Evolutionary conservation across 495 filamentous ascomycete genomes (phyloP).

Genomic region (Tricharina praecox): DNA sequence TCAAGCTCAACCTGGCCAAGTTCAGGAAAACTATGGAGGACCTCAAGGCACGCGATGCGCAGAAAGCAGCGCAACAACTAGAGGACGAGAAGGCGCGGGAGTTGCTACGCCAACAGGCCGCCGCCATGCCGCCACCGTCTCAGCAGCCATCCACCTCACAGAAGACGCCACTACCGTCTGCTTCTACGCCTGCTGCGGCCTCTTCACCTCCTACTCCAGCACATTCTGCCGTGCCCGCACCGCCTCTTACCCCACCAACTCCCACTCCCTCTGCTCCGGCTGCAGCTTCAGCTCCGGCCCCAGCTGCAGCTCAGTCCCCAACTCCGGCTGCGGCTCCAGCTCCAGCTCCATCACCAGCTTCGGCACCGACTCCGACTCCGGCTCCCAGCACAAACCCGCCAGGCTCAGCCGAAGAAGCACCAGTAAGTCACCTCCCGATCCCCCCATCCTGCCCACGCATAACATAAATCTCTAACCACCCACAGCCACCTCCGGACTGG

Average conservation of each 20-base stretch:
- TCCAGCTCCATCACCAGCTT: neutral
- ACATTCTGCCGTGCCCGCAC: constrained; percentile 11
- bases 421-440: constrained; percentile 21
- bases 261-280: no score
- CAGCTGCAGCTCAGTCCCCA: no score
- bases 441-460: constrained; percentile 10
- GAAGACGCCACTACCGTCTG: constrained; percentile 4
- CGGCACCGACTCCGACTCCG: constrained; percentile 12
- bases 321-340: constrained; percentile 4
- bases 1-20: constrained; percentile 49
- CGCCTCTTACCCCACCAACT: no score
- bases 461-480: constrained; percentile 12
- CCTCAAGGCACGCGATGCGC: constrained; percentile 23
- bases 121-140: constrained; percentile 9
- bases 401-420: constrained; percentile 8
- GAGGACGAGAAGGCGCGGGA: neutral
- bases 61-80: constrained; percentile 3
- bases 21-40: constrained; percentile 44
- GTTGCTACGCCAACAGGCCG: neutral
- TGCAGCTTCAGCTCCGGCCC: no score
- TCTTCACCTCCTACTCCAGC: constrained; percentile 2
- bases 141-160: constrained; percentile 9
- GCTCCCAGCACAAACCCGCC: constrained; percentile 6
- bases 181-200: constrained; percentile 5
- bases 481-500: constrained; percentile 55